A percentile compares a stretch with the other conserved stretches of the same genome.
These are phyloP conservation scores for Obba rivulosa DNA, from an alignment of 768 basidiomycete genomes.

Conservation along the genomic window DNA sequence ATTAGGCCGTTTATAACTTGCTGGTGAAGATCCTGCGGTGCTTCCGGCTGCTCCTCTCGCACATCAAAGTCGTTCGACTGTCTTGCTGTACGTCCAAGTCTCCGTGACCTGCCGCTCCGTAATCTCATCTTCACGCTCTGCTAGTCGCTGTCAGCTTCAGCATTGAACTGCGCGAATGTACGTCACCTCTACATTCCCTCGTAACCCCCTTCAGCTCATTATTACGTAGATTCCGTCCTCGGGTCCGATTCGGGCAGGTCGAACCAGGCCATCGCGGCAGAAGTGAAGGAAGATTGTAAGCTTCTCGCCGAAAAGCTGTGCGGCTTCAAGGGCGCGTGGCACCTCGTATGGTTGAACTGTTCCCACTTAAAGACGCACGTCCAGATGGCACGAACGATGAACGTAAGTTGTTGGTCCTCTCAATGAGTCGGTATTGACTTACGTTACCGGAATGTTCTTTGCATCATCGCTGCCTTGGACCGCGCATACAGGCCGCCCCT, in stretches of 20 bases:
- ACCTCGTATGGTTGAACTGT: slow-evolving; percentile 20
- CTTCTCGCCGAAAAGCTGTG: slow-evolving; percentile 17
- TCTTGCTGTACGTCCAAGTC: slow-evolving; percentile 5
- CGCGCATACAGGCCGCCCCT: too few species aligned
- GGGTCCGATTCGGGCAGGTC: slow-evolving; percentile 8
- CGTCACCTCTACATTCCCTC: not conserved
- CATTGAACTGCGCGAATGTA: slow-evolving; percentile 12
- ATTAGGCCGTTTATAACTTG: slow-evolving; percentile 14
- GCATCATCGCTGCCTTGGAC: too few species aligned
- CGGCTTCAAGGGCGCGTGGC: slow-evolving; percentile 26
- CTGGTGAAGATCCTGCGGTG: slow-evolving; percentile 4
- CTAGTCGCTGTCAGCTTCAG: slow-evolving; percentile 16
- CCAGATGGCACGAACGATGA: slow-evolving; percentile 16
- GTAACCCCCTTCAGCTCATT: not conserved
- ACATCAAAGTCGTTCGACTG: not conserved
- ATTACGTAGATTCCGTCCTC: not conserved
- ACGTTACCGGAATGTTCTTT: too few species aligned
- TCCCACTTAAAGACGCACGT: slow-evolving; percentile 16
- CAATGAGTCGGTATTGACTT: too few species aligned
- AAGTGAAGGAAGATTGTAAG: slow-evolving; percentile 14
- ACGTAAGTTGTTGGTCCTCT: slow-evolving; percentile 8
- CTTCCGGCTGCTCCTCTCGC: too few species aligned
- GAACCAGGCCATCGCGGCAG: too few species aligned
- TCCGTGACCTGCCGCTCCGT: too few species aligned
- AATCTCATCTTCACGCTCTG: not conserved